phyloP scores from a whole-genome alignment of 352 stramenopile genomes.

The Globisporangium cystogenes region DNA sequence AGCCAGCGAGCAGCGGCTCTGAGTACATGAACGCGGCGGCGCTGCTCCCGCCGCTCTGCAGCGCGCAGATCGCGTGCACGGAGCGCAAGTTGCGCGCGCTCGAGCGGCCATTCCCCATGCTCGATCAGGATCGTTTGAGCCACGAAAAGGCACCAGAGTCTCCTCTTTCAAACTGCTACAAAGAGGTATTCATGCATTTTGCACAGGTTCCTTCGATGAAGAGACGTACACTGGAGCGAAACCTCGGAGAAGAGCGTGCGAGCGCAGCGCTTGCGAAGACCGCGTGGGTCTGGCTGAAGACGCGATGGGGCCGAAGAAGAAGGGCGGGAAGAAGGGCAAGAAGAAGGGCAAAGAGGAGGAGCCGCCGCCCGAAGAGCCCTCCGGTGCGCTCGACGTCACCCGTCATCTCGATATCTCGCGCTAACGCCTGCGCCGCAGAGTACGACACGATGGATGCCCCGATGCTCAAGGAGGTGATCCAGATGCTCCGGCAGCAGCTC shows the following conservation, averaged over 20 bases:
- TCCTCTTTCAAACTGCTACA: too few species aligned
- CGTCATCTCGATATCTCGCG: background rate
- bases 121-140: background rate
- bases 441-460: constrained; percentile 92
- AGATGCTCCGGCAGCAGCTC: constrained; percentile 89
- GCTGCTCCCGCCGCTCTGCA: constrained; percentile 17
- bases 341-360: constrained; percentile 69
- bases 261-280: background rate
- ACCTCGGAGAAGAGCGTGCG: background rate
- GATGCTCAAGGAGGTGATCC: constrained; percentile 92
- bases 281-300: background rate
- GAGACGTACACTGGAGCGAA: too few species aligned
- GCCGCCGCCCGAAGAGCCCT: constrained; percentile 60
- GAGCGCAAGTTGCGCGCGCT: constrained; percentile 17
- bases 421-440: constrained; percentile 28
- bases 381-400: constrained; percentile 22
- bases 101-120: constrained; percentile 39
- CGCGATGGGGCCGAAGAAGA: constrained; percentile 72
- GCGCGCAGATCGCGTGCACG: constrained; percentile 23
- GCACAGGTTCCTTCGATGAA: too few species aligned
- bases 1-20: constrained; percentile 40
- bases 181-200: too few species aligned
- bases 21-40: constrained; percentile 36
- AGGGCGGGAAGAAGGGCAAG: constrained; percentile 54
- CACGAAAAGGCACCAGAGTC: background rate